These are phyloP conservation scores for Verticillium albo-atrum DNA, from an alignment of 2,329 filamentous ascomycete genomes.

Conservation along the genomic window DNA sequence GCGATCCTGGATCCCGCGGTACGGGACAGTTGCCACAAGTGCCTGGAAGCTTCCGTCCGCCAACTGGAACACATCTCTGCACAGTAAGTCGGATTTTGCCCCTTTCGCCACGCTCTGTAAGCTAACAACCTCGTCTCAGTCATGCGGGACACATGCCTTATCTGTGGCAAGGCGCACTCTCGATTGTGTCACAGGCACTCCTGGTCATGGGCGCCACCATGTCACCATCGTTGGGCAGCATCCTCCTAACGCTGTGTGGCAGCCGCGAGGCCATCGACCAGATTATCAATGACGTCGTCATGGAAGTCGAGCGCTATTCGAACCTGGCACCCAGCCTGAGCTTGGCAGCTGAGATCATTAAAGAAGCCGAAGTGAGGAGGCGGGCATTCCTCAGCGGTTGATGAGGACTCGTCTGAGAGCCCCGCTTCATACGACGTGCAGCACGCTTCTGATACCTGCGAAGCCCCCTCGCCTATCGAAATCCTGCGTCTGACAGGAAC, in stretches of 20 bases:
- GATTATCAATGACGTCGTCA: slow-evolving; percentile 73
- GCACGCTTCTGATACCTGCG: neutral
- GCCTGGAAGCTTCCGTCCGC: slow-evolving; percentile 72
- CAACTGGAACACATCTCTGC: slow-evolving; percentile 76
- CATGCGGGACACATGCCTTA: slow-evolving; percentile 83
- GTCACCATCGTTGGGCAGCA: slow-evolving; percentile 65
- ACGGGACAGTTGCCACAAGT: slow-evolving; percentile 74
- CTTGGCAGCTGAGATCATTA: slow-evolving; percentile 74
- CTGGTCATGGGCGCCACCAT: slow-evolving; percentile 82
- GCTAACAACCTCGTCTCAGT: slow-evolving; percentile 41
- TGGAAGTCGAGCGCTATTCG: slow-evolving; percentile 70
- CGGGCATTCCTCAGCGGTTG: slow-evolving; percentile 55
- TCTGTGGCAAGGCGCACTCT: slow-evolving; percentile 79
- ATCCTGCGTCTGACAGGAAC: slow-evolving; percentile 2
- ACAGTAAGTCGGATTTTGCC: slow-evolving; percentile 50
- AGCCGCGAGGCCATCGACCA: slow-evolving; percentile 61
- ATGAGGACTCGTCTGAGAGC: slow-evolving; percentile 13
- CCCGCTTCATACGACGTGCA: slow-evolving; percentile 1
- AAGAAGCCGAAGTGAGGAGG: slow-evolving; percentile 70
- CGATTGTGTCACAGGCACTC: slow-evolving; percentile 76
- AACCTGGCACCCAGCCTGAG: slow-evolving; percentile 71
- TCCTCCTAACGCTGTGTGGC: slow-evolving; percentile 55
- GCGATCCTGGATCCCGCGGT: slow-evolving; percentile 67
- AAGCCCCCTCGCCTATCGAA: slow-evolving; percentile 1
- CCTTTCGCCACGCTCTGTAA: slow-evolving; percentile 7